Base-by-base conservation (phyloP, 2,329 filamentous ascomycete genomes). In the Paraphoma sp. region DNA sequence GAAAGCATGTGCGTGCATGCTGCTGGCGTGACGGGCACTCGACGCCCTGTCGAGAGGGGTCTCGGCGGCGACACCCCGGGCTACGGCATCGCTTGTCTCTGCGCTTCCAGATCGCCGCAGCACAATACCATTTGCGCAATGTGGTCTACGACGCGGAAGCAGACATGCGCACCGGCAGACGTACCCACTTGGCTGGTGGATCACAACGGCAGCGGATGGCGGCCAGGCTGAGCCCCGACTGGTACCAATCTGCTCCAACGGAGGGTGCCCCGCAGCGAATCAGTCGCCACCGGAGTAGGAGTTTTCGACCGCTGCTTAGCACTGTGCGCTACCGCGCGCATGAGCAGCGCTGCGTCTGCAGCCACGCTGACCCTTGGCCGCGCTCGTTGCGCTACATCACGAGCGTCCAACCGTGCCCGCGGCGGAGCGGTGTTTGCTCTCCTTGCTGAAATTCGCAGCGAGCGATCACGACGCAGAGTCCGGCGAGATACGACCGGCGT, bases 261-360 rank as follows among this genome's bases (percentile, higher is more conserved):
- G 63, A 57, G 51, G n/a, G 4, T 18, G 48, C 50, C 52, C 63
- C 63, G 61, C 45, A 61, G 51, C 61, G 57, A 62, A 64, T 62
- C 52, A 55, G 43, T 59, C 48, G 57, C 57, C 41, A 12, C 45
- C 31, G 30, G 48, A 59, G 44, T 45, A 23, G 17, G 16, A 45
- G 16, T 14, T 18, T 29, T 46, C 42, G 50, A 33, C 38, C 43
- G 48, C 23, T n/a, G 43, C 14, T 46, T 3, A 23, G 3, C 23
- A 23, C 23, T 23, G 23, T 23, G 29, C 44, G 44, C 44, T 46
- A 46, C 44, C 18, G n/a, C 44, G 12, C 44, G 29, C 28, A 46
- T 11, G 23, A 23, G 23, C 23, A 23, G 23, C 23, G 23, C 23
- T 23, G 23, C 23, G 6, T 38, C 14, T 41, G 46, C 28, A 12